These are phyloP conservation scores for Barnettozyma populi DNA, from an alignment of 805 yeast species.

Conservation along the genomic window DNA sequence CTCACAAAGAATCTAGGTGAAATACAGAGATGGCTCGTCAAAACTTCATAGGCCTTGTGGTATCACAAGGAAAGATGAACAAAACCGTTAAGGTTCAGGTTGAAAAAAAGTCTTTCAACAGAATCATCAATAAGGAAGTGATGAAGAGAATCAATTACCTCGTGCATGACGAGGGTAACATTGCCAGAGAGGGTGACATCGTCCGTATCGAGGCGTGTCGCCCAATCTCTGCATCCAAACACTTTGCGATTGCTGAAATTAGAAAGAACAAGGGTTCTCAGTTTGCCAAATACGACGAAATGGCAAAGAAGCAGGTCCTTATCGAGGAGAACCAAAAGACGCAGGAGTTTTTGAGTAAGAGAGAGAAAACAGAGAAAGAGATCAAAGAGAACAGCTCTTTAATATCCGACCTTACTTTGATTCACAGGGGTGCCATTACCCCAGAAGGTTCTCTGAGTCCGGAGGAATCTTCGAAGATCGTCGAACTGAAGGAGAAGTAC, in stretches of 20 bases:
- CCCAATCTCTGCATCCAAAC: constrained; percentile 75
- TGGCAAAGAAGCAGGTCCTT: constrained; percentile 63
- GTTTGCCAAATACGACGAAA: constrained; percentile 70
- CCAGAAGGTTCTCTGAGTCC: constrained; percentile 26
- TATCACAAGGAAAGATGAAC: constrained; percentile 93
- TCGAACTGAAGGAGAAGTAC: constrained; percentile 38
- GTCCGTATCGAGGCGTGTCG: constrained; percentile 90
- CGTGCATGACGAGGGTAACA: constrained; percentile 90
- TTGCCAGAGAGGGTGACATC: constrained; percentile 91
- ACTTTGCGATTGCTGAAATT: constrained; percentile 89
- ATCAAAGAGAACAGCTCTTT: constrained; percentile 25
- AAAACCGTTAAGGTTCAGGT: constrained; percentile 94
- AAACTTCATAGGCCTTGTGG: constrained; percentile 86
- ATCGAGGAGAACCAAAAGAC: constrained; percentile 60
- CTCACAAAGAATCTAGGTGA: not conserved
- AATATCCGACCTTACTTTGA: constrained; percentile 28
- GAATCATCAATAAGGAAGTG: constrained; percentile 66
- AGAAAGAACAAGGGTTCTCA: constrained; percentile 87
- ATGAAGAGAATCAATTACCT: constrained; percentile 75
- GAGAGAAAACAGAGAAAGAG: constrained; percentile 30
- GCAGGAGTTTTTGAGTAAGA: constrained; percentile 47
- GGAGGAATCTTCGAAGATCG: constrained; percentile 34
- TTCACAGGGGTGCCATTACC: constrained; percentile 21
- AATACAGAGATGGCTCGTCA: constrained; percentile 67
- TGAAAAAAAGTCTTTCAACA: constrained; percentile 68